Evolutionary conservation across 2,329 filamentous ascomycete species (phyloP).

Genomic region (Sclerotiophoma versabilis): DNA sequence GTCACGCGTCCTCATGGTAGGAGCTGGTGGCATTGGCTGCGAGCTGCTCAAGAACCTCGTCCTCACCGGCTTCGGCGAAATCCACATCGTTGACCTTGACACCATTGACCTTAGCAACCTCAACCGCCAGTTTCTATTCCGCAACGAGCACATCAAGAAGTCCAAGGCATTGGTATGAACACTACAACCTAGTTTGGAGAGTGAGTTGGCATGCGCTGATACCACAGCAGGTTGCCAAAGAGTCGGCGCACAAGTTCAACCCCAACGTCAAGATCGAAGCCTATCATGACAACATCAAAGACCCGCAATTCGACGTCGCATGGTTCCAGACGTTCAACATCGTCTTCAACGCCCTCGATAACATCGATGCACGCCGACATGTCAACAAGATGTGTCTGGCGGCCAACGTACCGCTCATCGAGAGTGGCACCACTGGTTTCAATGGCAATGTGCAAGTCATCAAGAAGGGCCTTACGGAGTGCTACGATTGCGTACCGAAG

Average conservation of each 20-base stretch:
- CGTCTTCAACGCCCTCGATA: conserved; percentile 97
- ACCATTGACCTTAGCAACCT: conserved; percentile 98
- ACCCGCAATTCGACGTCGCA: conserved; percentile 79
- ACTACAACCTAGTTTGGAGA: not conserved
- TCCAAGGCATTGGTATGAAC: conserved; percentile 82
- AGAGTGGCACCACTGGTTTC: conserved; percentile 97
- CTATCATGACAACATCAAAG: conserved; percentile 95
- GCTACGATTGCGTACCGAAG: conserved; percentile 94
- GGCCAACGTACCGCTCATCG: conserved; percentile 86
- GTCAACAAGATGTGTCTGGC: conserved; percentile 98
- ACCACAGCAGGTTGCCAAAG: conserved; percentile 77
- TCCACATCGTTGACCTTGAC: conserved; percentile 95
- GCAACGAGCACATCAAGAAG: conserved; percentile 97
- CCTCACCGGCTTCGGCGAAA: conserved; percentile 87
- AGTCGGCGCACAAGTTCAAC: conserved; percentile 89
- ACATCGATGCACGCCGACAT: conserved; percentile 89
- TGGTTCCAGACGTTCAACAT: conserved; percentile 87
- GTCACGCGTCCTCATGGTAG: conserved; percentile 91
- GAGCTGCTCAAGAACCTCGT: conserved; percentile 97
- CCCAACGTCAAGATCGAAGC: conserved; percentile 85
- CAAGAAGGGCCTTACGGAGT: conserved; percentile 87
- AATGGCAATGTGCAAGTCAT: conserved; percentile 98
- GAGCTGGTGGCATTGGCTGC: conserved; percentile 95
- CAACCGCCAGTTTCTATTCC: conserved; percentile 96
- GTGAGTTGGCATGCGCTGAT: conserved; percentile 27